A percentile compares a stretch with the other conserved stretches of the same genome.
phyloP scores from a whole-genome alignment of 176 grass and related monocot species.

The Tillandsia leiboldiana region DNA sequence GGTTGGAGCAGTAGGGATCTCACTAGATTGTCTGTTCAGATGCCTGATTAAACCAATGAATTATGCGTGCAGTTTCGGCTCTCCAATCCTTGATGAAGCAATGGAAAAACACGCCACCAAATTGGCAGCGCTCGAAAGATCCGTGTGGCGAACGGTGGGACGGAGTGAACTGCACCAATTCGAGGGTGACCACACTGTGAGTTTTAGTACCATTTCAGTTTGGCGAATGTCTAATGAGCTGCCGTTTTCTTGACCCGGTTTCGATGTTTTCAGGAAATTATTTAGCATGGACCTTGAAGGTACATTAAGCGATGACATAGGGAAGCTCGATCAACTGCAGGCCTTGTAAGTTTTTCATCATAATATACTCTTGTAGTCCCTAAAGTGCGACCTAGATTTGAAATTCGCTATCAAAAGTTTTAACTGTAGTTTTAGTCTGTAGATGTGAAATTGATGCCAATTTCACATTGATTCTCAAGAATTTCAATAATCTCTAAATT shows the following conservation, averaged over 20 bases:
- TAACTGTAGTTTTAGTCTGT: not conserved
- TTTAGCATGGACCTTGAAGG: conserved; percentile 51
- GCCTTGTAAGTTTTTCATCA: conserved; percentile 40
- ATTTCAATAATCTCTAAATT: too few relatives aligned
- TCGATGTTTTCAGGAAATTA: conserved; percentile 31
- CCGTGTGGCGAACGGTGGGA: conserved; percentile 53
- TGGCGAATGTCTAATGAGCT: not conserved
- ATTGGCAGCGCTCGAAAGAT: conserved; percentile 44
- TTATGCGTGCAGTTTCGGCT: conserved; percentile 27
- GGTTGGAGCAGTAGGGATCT: not conserved
- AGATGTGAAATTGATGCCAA: not conserved
- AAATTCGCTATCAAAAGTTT: not conserved
- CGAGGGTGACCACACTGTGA: conserved; percentile 57
- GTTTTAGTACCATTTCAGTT: not conserved
- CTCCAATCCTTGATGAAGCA: conserved; percentile 38
- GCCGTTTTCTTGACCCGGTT: not conserved
- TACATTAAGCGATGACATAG: conserved; percentile 48
- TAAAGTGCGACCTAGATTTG: not conserved
- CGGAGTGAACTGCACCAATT: conserved; percentile 35
- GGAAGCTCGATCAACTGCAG: conserved; percentile 37
- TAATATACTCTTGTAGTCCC: not conserved
- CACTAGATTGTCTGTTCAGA: not conserved
- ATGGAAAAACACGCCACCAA: conserved; percentile 53
- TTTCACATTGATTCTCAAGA: not conserved
- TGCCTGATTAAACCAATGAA: not conserved